phyloP scores from a whole-genome alignment of 2,329 filamentous ascomycete genomes.

The Colletotrichum brevisporum region DNA sequence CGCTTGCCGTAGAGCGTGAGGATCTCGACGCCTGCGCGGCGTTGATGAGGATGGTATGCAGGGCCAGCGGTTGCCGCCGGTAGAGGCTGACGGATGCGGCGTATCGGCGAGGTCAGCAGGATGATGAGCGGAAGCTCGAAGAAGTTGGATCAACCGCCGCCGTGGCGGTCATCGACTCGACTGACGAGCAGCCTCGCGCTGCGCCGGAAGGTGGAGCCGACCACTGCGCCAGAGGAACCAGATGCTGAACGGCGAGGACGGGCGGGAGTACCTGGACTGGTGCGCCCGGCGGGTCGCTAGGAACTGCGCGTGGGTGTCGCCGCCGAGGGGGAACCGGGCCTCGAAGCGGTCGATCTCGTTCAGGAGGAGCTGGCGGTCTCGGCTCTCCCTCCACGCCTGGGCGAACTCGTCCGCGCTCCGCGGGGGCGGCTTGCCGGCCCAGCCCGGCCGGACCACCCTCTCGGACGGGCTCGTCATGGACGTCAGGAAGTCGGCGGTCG shows the following conservation, averaged over 20 bases:
- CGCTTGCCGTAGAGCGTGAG: slow-evolving; percentile 45
- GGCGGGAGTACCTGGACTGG: slow-evolving; percentile 45
- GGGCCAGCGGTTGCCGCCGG: too few species aligned
- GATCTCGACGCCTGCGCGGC: too few species aligned
- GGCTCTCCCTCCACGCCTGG: slow-evolving; percentile 26
- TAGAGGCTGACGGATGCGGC: slow-evolving; percentile 62
- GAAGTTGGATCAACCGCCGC: too few species aligned
- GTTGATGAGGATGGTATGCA: slow-evolving; percentile 68
- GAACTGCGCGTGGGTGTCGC: slow-evolving; percentile 18
- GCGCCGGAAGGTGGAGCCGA: slow-evolving; percentile 58
- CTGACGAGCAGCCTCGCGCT: slow-evolving; percentile 56
- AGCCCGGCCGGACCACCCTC: slow-evolving; percentile 39
- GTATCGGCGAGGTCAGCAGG: too few species aligned
- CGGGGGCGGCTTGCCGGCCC: slow-evolving; percentile 17
- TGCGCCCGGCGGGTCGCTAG: slow-evolving; percentile 13
- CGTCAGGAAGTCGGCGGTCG: slow-evolving; percentile 82
- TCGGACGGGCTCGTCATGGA: slow-evolving; percentile 59
- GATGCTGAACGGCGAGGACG: slow-evolving; percentile 64
- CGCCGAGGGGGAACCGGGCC: slow-evolving; percentile 24
- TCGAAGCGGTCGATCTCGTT: slow-evolving; percentile 29
- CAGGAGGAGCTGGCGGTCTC: not conserved
- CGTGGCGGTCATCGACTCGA: slow-evolving; percentile 59
- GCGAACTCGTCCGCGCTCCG: slow-evolving; percentile 34
- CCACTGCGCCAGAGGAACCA: too few species aligned
- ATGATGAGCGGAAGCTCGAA: slow-evolving; percentile 67